Percentiles rank a stretch among this genome's conserved stretches.
These are phyloP conservation scores for Apophysomyces trapeziformis DNA, from an alignment of 371 early-diverging fungal genomes.

Conservation along the genomic window DNA sequence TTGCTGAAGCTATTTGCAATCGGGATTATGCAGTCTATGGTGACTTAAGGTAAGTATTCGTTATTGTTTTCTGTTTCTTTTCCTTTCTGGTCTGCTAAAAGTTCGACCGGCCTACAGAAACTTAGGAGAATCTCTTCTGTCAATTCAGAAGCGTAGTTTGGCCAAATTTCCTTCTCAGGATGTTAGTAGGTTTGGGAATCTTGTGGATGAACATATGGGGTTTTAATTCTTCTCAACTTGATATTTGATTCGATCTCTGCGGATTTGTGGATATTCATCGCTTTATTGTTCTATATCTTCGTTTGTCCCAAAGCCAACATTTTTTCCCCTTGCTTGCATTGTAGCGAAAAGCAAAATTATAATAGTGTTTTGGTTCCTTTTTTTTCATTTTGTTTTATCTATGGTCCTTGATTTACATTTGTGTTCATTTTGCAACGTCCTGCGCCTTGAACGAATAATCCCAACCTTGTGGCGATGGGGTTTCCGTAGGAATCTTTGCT, in stretches of 20 bases:
- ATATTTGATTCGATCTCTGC: slow-evolving; percentile 6
- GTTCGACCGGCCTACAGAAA: background rate
- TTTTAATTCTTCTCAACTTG: slow-evolving; percentile 8
- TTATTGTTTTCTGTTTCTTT: too few species aligned
- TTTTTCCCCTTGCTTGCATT: background rate
- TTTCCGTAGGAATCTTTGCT: slow-evolving; percentile 78
- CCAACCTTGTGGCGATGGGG: slow-evolving; percentile 73
- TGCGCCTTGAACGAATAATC: slow-evolving; percentile 59
- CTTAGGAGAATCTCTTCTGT: background rate
- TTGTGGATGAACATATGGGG: slow-evolving; percentile 22
- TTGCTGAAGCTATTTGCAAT: slow-evolving; percentile 71
- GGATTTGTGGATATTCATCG: slow-evolving; percentile 8
- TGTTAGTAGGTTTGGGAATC: slow-evolving; percentile 9
- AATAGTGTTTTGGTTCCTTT: background rate
- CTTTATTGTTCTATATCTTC: background rate
- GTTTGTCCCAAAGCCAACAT: background rate
- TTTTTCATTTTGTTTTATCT: slow-evolving; percentile 1
- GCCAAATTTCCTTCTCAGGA: slow-evolving; percentile 10
- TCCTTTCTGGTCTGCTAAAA: too few species aligned
- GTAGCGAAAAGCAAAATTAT: background rate
- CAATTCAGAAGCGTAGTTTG: background rate
- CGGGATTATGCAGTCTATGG: slow-evolving; percentile 59
- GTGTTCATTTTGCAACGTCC: slow-evolving; percentile 8
- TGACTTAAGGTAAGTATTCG: slow-evolving; percentile 14
- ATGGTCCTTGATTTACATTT: slow-evolving; percentile 9